phyloP scores from a whole-genome alignment of 768 basidiomycete genomes.

The Mycena haematopus region DNA sequence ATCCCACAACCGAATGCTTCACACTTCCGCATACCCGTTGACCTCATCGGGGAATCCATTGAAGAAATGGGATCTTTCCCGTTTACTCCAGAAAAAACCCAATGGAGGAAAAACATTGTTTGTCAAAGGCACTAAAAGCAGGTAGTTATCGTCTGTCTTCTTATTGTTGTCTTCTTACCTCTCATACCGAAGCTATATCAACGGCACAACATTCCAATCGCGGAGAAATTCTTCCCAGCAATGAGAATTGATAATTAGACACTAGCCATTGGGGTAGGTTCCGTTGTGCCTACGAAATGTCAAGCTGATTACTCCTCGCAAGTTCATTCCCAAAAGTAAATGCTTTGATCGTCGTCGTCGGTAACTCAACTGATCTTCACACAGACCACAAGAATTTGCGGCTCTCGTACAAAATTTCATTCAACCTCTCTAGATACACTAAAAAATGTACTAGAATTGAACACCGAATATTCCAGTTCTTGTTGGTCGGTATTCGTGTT shows the following conservation, averaged over 20 bases:
- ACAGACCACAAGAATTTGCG: conserved; percentile 24
- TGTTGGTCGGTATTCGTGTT: no score
- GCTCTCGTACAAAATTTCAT: conserved; percentile 22
- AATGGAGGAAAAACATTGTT: conserved; percentile 71
- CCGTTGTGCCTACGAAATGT: not conserved
- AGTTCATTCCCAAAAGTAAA: conserved; percentile 84
- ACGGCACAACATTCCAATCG: conserved; percentile 68
- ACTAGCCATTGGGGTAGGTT: conserved; percentile 87
- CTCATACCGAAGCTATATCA: conserved; percentile 65
- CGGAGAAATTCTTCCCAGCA: conserved; percentile 76
- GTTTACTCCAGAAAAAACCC: conserved; percentile 59
- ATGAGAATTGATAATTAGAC: conserved; percentile 68
- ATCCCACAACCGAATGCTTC: conserved; percentile 42
- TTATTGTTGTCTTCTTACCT: not conserved
- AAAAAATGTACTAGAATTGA: no score
- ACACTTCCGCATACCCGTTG: conserved; percentile 77
- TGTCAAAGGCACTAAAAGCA: conserved; percentile 81
- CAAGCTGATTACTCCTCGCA: not conserved
- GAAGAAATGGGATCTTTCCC: conserved; percentile 81
- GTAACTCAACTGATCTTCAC: not conserved
- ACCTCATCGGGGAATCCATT: conserved; percentile 67
- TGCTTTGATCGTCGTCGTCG: not conserved
- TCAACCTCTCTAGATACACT: conserved; percentile 10
- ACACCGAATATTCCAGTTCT: no score
- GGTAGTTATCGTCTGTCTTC: conserved; percentile 40